Evolutionary conservation across 1,284 basidiomycete species (phyloP), one percentile per base, ranked within the genome.

Genomic region (Agroathelia rolfsii): DNA sequence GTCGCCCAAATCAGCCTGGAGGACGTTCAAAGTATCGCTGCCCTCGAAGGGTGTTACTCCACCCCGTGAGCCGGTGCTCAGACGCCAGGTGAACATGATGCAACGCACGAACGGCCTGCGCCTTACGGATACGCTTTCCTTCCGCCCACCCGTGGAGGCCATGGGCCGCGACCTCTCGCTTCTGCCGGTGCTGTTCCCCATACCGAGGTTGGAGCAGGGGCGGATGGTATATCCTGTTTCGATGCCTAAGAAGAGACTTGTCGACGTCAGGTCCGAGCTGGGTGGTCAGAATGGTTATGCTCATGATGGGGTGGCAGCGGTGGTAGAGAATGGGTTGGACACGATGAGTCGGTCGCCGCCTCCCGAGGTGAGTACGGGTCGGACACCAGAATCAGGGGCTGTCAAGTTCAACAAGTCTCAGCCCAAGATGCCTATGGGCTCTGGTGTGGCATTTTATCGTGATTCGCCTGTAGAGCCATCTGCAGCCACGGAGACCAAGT

Each of bases 111-210:
- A 49, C 7, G 47, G 49, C 18, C 31, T 66, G 10, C 46, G 57
- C 19, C 41, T 58, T 20, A 62, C 64, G 46, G 83, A 88, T 42
- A 64, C 76, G 10, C 60, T 85, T 37, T 78, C 82, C 3, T 88
- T 81, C 59, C 69, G 76, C 17, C 85, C 87, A 17, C 79, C 82
- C 5, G 64, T 86, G 6, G 70, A 73, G 37, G 72, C 71, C 24
- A 76, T 83, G 62, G 70, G 52, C 29, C 65, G 63, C 24, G 74
- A 77, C 28, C 61, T 85, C 22, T 76, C 75, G 3, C 45, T 85
- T 18, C 79, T 86, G 42, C 78, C 85, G 12, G 54, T 79, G 25
- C 58, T 94, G 24, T 77, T 89, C 48, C 63, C 56, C 30, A 66
- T 59, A 40, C 55, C 61, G n/a, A 48, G 45, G 18, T 32, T 44